phyloP scores from a whole-genome alignment of 306 rosid genomes.

The Casuarina glauca region DNA sequence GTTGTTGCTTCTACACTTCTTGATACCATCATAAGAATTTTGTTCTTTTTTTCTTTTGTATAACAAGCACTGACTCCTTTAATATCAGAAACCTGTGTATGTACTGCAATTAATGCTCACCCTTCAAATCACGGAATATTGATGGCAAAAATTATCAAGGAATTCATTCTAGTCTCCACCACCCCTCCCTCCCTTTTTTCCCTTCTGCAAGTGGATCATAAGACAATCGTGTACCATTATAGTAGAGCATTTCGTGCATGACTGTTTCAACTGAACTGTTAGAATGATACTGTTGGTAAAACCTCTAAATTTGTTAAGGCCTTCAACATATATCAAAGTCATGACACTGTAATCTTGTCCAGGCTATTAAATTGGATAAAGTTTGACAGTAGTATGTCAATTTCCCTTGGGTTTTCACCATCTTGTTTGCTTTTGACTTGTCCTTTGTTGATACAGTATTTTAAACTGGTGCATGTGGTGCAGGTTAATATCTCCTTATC shows the following conservation, averaged over 20 bases:
- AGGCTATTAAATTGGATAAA: not conserved
- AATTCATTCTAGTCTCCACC: not conserved
- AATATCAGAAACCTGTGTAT: not conserved
- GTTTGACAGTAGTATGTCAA: not conserved
- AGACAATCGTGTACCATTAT: too few relatives aligned
- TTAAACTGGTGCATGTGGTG: conserved; percentile 28
- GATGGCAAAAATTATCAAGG: not conserved
- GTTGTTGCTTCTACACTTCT: not conserved
- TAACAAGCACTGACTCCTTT: not conserved
- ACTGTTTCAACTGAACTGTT: conserved; percentile 1
- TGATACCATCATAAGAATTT: not conserved
- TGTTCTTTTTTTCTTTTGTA: not conserved
- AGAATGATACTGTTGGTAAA: conserved; percentile 7
- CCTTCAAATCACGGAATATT: not conserved
- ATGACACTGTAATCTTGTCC: not conserved
- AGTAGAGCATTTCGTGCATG: not conserved
- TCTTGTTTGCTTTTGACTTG: conserved; percentile 4
- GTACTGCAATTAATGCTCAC: not conserved
- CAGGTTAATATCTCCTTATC: conserved; percentile 83
- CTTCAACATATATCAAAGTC: conserved; percentile 5
- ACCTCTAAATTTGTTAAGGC: not conserved
- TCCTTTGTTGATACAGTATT: conserved; percentile 26
- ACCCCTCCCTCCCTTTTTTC: too few relatives aligned
- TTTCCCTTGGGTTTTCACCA: not conserved
- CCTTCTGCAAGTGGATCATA: too few relatives aligned